A percentile compares a stretch with the other conserved stretches of the same genome.
Evolutionary conservation across 2,329 filamentous ascomycete species (phyloP).

Genomic region (Pseudofabraea citricarpa): DNA sequence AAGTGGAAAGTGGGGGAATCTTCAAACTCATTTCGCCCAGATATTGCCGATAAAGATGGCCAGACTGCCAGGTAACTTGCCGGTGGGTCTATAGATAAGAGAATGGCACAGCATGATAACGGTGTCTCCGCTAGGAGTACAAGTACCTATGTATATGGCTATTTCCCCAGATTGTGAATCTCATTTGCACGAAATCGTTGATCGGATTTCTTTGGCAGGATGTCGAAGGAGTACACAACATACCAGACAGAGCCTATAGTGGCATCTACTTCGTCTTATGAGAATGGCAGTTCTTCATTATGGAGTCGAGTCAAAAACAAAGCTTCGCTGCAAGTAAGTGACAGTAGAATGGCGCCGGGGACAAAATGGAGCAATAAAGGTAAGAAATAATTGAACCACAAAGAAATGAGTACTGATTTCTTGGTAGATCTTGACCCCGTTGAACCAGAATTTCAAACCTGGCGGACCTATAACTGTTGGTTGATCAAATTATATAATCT

Average conservation of each 20-base stretch:
- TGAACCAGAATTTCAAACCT: constrained; percentile 1
- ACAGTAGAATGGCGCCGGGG: background rate
- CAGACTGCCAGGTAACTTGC: too few species aligned
- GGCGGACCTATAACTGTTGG: background rate
- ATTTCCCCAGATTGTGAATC: too few species aligned
- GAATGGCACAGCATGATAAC: too few species aligned
- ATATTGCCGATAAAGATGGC: too few species aligned
- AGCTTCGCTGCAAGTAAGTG: background rate
- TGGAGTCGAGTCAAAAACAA: background rate
- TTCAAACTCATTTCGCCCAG: too few species aligned
- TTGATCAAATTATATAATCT: too few species aligned
- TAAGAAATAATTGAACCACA: background rate
- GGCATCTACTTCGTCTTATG: background rate
- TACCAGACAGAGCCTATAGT: background rate
- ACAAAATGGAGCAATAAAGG: background rate
- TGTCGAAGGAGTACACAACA: background rate
- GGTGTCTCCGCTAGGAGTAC: too few species aligned
- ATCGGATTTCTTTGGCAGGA: background rate
- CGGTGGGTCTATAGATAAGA: too few species aligned
- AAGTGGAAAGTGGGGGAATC: too few species aligned
- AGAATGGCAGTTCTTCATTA: background rate
- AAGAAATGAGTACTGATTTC: background rate
- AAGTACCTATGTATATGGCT: too few species aligned
- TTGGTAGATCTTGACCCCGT: background rate
- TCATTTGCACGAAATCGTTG: too few species aligned